Evolutionary conservation across 2,329 filamentous ascomycete species (phyloP), one percentile per base, ranked within the genome.

Genomic region (Fusarium stilboides): DNA sequence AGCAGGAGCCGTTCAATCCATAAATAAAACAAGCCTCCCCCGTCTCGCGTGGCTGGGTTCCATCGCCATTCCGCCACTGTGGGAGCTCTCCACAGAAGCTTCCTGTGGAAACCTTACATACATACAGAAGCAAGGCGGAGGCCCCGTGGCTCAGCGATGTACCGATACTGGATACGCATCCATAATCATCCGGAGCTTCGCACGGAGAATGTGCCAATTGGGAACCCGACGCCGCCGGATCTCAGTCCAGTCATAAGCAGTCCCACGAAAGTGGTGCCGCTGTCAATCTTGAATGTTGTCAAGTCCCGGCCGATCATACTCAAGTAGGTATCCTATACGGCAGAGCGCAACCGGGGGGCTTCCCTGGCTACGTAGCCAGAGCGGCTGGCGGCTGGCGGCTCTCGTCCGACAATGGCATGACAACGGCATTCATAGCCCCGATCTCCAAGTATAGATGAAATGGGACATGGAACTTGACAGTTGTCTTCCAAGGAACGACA

Each of bases 291-390:
- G 55, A 46, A 46, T 57, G 40, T 54, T 45, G 50, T 52, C 62
- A 68, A 69, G 57, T 58, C 66, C 61, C 50, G 33, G 62, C 49
- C 50, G 57, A 70, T 64, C 54, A 47, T 45, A 52, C 50, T 59
- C 45, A 53, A 68, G 44, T 55, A 42, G 37, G 66, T 28, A 56
- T 53, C 14, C 31, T 58, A 28, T 28, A 45, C 50, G 24, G 36
- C 45, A 62, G 26, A 42, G 28, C 14, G 22, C 44, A 46, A 28
- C 57, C 44, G 58, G 66, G 57, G 60, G 26, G 20, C 44, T 44
- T 28, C 20, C 12, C 36, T 19, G 37, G 42, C 19, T 36, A 22
- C 15, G 34, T 31, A 19, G 50, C 43, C 50, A 46, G 28, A 50
- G 37, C 46, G 26, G 22, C 34, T 43, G 60, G 42, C 47, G 34